phyloP scores from a whole-genome alignment of 257 asterid species.

The Fraxinus pennsylvanica region DNA sequence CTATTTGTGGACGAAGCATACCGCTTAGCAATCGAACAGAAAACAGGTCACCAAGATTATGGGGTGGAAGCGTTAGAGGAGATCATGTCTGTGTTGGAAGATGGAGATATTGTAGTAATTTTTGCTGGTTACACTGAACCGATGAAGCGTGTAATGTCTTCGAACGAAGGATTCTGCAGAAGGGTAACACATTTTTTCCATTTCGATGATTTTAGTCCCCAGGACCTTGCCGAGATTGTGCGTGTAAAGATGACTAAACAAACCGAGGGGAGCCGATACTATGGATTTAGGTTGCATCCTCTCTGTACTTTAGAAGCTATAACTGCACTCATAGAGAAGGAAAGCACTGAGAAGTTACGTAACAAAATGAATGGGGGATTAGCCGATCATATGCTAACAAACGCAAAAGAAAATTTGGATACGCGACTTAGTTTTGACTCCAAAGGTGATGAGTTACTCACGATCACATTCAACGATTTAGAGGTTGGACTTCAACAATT shows the following conservation, averaged over 20 bases:
- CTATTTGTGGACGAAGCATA: constrained; percentile 87
- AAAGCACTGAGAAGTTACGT: constrained; percentile 59
- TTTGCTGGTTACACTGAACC: constrained; percentile 91
- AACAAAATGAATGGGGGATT: constrained; percentile 83
- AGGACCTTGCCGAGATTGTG: constrained; percentile 77
- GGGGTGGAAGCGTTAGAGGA: constrained; percentile 88
- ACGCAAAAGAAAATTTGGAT: constrained; percentile 73
- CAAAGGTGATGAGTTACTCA: constrained; percentile 61
- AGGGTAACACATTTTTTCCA: constrained; percentile 74
- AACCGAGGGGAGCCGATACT: constrained; percentile 48
- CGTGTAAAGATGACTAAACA: constrained; percentile 71
- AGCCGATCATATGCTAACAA: constrained; percentile 71
- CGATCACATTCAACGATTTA: constrained; percentile 59
- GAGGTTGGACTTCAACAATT: constrained; percentile 55
- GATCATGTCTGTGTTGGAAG: constrained; percentile 88
- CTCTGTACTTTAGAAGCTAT: constrained; percentile 52
- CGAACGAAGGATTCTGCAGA: constrained; percentile 83
- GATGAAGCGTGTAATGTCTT: constrained; percentile 76
- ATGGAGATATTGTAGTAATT: constrained; percentile 69
- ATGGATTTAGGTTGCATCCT: constrained; percentile 67
- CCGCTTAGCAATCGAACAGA: constrained; percentile 53
- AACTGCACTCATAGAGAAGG: constrained; percentile 47
- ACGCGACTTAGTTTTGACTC: constrained; percentile 66
- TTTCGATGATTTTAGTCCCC: constrained; percentile 60
- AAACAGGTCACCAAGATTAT: constrained; percentile 52